Conservation (phyloP, 768 basidiomycete species). For the Boletus pseudopeckii region DNA sequence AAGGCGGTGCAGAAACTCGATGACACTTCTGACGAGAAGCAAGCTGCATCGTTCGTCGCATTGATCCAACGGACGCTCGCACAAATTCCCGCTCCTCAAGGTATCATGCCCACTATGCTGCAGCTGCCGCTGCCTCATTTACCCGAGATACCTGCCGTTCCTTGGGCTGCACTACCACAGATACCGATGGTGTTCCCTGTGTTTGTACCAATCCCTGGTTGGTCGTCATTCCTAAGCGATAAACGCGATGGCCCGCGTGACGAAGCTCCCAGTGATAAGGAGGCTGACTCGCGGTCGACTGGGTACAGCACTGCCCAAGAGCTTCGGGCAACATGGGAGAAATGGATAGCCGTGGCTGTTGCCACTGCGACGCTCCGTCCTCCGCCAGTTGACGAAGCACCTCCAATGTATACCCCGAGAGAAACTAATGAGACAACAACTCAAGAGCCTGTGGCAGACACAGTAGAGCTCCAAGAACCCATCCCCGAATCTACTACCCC, state of each 20-base stretch:
- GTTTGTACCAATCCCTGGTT: constrained; percentile 63
- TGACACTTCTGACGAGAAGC: constrained; percentile 33
- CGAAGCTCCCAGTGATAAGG: constrained; percentile 28
- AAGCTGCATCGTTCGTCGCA: constrained; percentile 54
- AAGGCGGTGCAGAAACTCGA: constrained; percentile 22
- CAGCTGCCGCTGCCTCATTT: constrained; percentile 51
- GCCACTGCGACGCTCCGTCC: constrained; percentile 46
- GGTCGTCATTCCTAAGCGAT: constrained; percentile 61
- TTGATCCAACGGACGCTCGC: constrained; percentile 74
- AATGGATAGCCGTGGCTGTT: constrained; percentile 59
- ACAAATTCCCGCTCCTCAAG: constrained; percentile 52
- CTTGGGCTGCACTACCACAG: constrained; percentile 61
- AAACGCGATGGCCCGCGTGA: constrained; percentile 36
- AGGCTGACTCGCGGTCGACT: constrained; percentile 34
- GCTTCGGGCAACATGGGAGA: constrained; percentile 71
- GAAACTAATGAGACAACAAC: constrained; percentile 28
- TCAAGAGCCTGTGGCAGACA: constrained; percentile 1
- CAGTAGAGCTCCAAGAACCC: constrained; percentile 1
- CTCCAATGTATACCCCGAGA: constrained; percentile 72
- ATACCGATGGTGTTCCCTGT: constrained; percentile 79
- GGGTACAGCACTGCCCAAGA: constrained; percentile 55
- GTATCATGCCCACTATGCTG: constrained; percentile 54
- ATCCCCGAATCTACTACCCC: constrained; percentile 12
- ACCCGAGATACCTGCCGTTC: constrained; percentile 63
- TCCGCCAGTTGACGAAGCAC: constrained; percentile 49